Evolutionary conservation across 768 basidiomycete genomes (phyloP), one percentile per base, ranked within the genome.

Genomic region (Mycena galopus): DNA sequence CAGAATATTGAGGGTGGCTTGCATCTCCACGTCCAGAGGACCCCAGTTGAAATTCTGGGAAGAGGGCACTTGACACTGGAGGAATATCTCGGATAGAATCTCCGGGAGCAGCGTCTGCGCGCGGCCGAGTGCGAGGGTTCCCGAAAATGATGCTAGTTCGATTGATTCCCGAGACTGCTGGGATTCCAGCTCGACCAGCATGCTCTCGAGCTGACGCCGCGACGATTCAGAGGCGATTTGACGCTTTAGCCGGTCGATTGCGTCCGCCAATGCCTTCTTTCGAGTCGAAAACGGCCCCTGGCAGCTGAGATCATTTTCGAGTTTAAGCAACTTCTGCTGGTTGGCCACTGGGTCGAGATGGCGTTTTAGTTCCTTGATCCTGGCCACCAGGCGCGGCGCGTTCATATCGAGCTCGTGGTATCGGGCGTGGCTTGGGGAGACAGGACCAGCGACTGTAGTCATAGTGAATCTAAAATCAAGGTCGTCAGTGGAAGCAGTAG

Each of bases 341-440:
- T 35, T 35, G 35, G 35, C 35, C 35, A 7, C 35, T 12, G 42
- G 19, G 4, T 21, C 11, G 42, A 44, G 42, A 16, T 44, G 7
- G 16, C 33, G 57, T 14, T 19, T 32, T 59, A 59, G 33, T 2
- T 59, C 57, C 10, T 37, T 4, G 35, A 59, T 59, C 33, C 12
- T 59, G 33, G 57, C 11, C 57, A 37, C 57, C 57, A 59, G 37
- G 10, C 57, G 57, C 12, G 57, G 57, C 12, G 57, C 57, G 57
- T 59, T 59, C 3, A 16, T 59, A 33, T 59, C 57, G 33, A 59
- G 23, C 11, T 59, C 32, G 17, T 59, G 57, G 35, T 59, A 59
- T 59, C 57, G 57, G 7, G 56, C 56, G 16, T 30, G 50, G 51
- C 64, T 25, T n/a, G n/a, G n/a, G n/a, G n/a, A n/a, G n/a, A n/a